Evolutionary conservation across 2,329 filamentous ascomycete genomes (phyloP).

Genomic region (Neodidymelliopsis sp.): DNA sequence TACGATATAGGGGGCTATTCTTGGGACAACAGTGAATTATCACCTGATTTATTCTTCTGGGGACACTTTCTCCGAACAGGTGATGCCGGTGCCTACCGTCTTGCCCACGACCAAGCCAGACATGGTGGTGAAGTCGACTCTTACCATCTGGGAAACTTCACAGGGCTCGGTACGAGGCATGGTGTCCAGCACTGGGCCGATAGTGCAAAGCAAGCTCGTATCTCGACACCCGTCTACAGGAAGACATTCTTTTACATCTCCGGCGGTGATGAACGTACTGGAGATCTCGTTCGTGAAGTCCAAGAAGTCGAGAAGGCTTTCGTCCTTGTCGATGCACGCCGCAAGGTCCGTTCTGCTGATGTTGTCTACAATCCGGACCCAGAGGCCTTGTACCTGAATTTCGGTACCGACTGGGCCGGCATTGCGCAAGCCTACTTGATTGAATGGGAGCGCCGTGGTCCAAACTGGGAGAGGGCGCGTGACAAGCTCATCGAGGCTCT

Average conservation of each 20-base stretch:
- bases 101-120: constrained; percentile 65
- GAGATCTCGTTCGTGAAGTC: constrained; percentile 61
- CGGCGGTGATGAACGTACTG: constrained; percentile 64
- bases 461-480: constrained; percentile 61
- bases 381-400: constrained; percentile 57
- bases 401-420: constrained; percentile 67
- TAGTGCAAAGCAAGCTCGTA: constrained; percentile 68
- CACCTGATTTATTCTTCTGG: constrained; percentile 70
- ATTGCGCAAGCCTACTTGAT: constrained; percentile 66
- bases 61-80: constrained; percentile 68
- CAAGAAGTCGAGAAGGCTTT: constrained; percentile 64
- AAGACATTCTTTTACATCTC: constrained; percentile 65
- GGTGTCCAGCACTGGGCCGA: constrained; percentile 69
- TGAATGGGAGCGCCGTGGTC: constrained; percentile 65
- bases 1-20: constrained; percentile 70
- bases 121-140: constrained; percentile 69
- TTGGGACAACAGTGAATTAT: constrained; percentile 71
- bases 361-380: constrained; percentile 56
- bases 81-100: constrained; percentile 63
- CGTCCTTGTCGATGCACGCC: constrained; percentile 61
- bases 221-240: constrained; percentile 65
- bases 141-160: constrained; percentile 66
- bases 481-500: constrained; percentile 60
- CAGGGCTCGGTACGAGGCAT: constrained; percentile 68
- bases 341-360: constrained; percentile 65